Evolutionary conservation across 305 asterid species (phyloP).

Genomic region (Rubia balearica): DNA sequence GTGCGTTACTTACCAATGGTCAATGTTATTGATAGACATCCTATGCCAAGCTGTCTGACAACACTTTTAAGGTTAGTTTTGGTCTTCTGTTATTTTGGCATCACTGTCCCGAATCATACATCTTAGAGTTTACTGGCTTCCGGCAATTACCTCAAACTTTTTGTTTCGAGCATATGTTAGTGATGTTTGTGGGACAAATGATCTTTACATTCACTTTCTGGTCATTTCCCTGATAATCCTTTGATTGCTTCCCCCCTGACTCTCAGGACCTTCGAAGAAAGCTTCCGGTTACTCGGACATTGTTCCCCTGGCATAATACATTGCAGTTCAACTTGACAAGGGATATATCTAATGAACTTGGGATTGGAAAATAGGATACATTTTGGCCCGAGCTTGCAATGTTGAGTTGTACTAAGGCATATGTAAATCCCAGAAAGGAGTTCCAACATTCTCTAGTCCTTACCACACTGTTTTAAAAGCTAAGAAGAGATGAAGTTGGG

Average conservation of each 20-base stretch:
- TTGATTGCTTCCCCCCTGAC: neutral
- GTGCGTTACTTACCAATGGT: constrained; percentile 25
- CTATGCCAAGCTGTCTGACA: constrained; percentile 67
- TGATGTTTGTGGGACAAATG: neutral
- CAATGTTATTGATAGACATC: constrained; percentile 51
- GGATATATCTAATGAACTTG: constrained; percentile 72
- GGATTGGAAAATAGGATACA: constrained; percentile 45
- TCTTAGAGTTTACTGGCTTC: neutral
- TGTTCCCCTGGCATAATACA: constrained; percentile 93
- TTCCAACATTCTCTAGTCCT: neutral
- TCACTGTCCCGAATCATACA: neutral
- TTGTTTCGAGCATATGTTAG: neutral
- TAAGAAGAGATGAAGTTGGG: neutral
- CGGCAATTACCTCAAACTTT: neutral
- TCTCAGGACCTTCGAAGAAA: constrained; percentile 91
- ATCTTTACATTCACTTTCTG: neutral
- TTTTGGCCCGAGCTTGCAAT: neutral
- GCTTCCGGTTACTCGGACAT: constrained; percentile 89
- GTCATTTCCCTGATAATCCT: neutral
- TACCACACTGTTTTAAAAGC: neutral
- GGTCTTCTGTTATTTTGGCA: constrained; percentile 1
- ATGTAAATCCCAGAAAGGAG: constrained; percentile 8
- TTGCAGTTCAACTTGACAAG: constrained; percentile 77
- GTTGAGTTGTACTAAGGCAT: constrained; percentile 1
- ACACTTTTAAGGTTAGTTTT: constrained; percentile 82